Base-by-base conservation (phyloP, 2,329 filamentous ascomycete genomes). In the Paecilomyces formosus region DNA sequence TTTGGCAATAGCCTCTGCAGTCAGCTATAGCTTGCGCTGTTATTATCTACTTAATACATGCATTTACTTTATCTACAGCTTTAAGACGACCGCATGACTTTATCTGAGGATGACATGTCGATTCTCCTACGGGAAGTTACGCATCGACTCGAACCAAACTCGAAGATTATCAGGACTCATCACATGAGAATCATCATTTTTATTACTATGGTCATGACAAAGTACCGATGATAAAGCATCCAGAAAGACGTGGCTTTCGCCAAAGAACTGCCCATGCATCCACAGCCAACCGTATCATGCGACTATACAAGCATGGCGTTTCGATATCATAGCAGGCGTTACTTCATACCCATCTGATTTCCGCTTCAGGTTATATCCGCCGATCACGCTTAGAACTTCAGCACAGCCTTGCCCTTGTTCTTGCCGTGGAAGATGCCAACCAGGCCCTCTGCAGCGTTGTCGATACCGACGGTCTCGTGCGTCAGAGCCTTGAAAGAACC, bases 401-500 rank as follows among this genome's bases (percentile, higher is more conserved):
- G 68, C 22, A 94, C 83, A 15, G 90, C 88, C 83, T 96, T 96
- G 65, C 91, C 91, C 75, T 92, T 89, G 78, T 95, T 95, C 74
- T 88, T 82, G 54, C 91, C 91, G 68, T 83, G 72, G 57, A 94
- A 80, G 79, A 95, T 86, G 12, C 85, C 88, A 12, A 93, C 74
- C 60, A 95, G 80, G 0, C 88, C 91, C 58, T 92, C 83, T 5
- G 85, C 78, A 0, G 87, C 87, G 61, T 89, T 86, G 61, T 95
- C 91, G 60, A 95, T 92, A 21, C 90, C 90, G 57, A 87, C 80
- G 0, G 87, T 91, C 59, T 89, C 77, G 66, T 82, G 78, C 61
- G 88, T 79, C 75, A 87, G 85, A 55, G 85, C 82, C 79, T 89
- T 89, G 78, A 95, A 83, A 4, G 81, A 85, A 12, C 88, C 90